Evolutionary conservation across 371 early-diverging fungal species (phyloP).

Genomic region (Mortierella sp.): DNA sequence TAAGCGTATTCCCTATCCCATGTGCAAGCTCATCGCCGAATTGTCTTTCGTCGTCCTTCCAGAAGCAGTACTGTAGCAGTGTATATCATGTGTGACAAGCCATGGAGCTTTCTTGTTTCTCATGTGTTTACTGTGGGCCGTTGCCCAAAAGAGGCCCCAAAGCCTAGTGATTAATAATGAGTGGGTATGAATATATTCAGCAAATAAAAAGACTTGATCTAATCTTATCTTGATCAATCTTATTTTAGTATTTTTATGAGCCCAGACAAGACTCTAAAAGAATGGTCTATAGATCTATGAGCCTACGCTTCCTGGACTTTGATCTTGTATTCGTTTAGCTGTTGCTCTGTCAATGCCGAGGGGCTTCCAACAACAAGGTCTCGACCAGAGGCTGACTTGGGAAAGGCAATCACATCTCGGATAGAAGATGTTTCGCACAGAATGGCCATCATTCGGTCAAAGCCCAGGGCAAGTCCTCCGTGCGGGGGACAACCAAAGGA

Average conservation of each 20-base stretch:
- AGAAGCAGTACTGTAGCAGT: too few species aligned
- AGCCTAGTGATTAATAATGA: too few species aligned
- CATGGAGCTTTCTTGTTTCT: too few species aligned
- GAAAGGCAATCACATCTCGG: conserved; percentile 95
- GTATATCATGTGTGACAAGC: too few species aligned
- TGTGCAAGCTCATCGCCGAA: too few species aligned
- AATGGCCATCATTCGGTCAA: conserved; percentile 87
- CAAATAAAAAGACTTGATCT: conserved; percentile 11
- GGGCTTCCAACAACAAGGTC: conserved; percentile 90
- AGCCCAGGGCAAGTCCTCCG: conserved; percentile 91
- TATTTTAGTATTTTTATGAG: too few species aligned
- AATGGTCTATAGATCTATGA: too few species aligned
- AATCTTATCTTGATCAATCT: conserved; percentile 37
- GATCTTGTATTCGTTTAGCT: conserved; percentile 74
- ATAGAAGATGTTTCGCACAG: conserved; percentile 80
- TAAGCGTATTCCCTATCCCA: too few species aligned
- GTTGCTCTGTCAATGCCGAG: conserved; percentile 66
- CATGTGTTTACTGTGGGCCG: too few species aligned
- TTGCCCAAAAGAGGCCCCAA: too few species aligned
- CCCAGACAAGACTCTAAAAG: too few species aligned
- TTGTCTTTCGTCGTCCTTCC: too few species aligned
- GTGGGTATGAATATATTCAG: neutral
- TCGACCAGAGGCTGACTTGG: conserved; percentile 84
- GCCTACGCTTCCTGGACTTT: conserved; percentile 14
- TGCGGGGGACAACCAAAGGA: conserved; percentile 93